Base-by-base conservation (phyloP, 495 filamentous ascomycete species). In the Xylaria sp. region DNA sequence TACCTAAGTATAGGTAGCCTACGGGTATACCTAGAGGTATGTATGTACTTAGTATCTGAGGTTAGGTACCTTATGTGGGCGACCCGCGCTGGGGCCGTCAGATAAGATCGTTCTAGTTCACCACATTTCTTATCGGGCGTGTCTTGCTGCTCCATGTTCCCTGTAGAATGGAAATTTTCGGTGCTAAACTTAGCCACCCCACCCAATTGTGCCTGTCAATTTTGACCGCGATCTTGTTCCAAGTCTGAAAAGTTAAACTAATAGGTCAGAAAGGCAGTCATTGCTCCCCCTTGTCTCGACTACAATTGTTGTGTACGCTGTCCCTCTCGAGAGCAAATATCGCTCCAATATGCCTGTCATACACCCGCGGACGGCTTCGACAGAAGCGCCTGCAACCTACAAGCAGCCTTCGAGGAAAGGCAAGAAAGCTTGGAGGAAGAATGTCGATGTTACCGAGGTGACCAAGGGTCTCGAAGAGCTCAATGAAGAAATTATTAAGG, bases 361-460 rank as follows among this genome's bases (percentile, higher is more conserved):
- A 33, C 68, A 76, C 48, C 78, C 78, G 52, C 66, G 74, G 35
- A 75, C 76, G 29, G 78, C 74, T 31, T 73, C 81, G 5, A 80
- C 79, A 37, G 77, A 81, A 9, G 83, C 82, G 21, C 86, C 87
- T 53, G 76, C 83, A 61, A 85, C 87, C 53, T 82, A 85, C 78
- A 94, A 90, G 73, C 96, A 98, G 80, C 90, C 95, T 52, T 97
- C 95, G 14, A 87, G 96, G 76, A 99, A 98, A 81, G 95, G 96
- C 72, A 99, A 99, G 84, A 97, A 95, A 82, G 96, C 96, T 24
- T 99, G 96, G 96, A 87, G 96, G 74, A 99, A 98, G 81, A 97
- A 99, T 84, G 93, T 98, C 76, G 94, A 99, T 80, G 86, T 98
- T 61, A 89, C 93, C 17, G 91, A 96, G 67, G 86, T 99, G 31